Base-by-base conservation (phyloP, 441 rosid genomes). In the Corymbia calophylla region DNA sequence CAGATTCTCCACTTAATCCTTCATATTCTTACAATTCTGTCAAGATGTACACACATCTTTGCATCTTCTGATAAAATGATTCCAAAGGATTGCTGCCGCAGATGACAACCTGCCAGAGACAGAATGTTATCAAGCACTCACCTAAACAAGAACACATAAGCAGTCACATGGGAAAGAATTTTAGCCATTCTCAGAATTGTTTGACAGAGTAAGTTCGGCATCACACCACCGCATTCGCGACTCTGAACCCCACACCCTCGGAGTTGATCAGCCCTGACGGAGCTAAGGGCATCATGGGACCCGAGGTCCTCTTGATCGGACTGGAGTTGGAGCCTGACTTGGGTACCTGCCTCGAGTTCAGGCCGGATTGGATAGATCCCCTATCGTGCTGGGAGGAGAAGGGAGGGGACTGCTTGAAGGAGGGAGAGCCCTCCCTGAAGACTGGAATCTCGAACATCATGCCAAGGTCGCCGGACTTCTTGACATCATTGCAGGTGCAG, bases 1-100 rank as follows among this genome's bases (percentile, higher is more conserved):
- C 96, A 64, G 99, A 92, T 91, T 95, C 95, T 70, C 98, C 97
- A 88, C 97, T 91, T 68, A 93, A 92, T 80, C 98, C 97, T 93
- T 93, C 95, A 92, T 95, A 96, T 92, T 94, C 97, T 47, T 93
- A 93, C 94, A 97, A 91, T 89, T 97, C 98, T 7, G 97, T 94
- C 53, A 98, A 97, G 82, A 97, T 95, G 53, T 94, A 97, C 49
- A 97, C 96, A 80, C 99, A 97, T 90, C 98, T 95, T 21, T 96
- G 94, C 88, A 93, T 89, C 91, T 93, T 94, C 92, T 96, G 97
- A 92, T 95, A 96, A 73, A 98, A 95, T 54, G 98, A 94, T 88
- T 97, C 99, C 91, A 97, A 90, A 17, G 98, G 97, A 51, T 94
- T 92, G 89, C 98, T 94, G 89, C 98, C 96, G 92, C 97, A 97